Base-by-base conservation (phyloP, 164 flowering plant genomes). In the grape (Vitis vinifera) region DNA sequence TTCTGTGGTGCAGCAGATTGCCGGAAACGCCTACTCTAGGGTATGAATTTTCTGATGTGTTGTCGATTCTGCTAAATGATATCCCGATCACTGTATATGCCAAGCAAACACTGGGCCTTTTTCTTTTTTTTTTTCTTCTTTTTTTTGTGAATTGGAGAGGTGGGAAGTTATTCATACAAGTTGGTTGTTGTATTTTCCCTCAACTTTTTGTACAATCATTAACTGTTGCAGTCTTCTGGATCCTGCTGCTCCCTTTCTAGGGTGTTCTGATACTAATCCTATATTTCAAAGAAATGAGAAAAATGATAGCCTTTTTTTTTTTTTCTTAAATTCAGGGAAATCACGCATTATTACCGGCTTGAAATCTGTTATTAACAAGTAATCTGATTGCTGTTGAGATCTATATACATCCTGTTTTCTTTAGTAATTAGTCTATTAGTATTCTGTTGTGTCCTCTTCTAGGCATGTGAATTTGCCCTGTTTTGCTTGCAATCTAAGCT, bases 1-100 rank as follows among this genome's bases (percentile, higher is more conserved):
- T 82, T 74, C 53, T 92, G 99, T 74, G 97, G 99, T 62, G 90
- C 97, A 8, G 62, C 76, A 44, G 89, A 66, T 8, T 93, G 99
- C 63, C 75, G 94, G 53, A 87, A 86, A 74, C 91, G 97, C 15
- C 69, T 96, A 55, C 85, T 80, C 63, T 91, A 89, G 82, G 53
- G 37, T 29, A 8, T 55, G 27, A 37, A 66, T 15, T 9, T 48
- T 55, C 59, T 37, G 44, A 6, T 37, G 7, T 37, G 44, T 37
- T 37, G 0, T 6, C 44, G 4, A 37, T 37, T 37, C 44, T 37
- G 44, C 44, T 37, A 37, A 37, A 37, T 37, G 44, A 37, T 37
- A 37, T 37, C 7, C 7, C 44, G 7, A 6, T 37, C 44, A 37
- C 6, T 37, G 44, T 37, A 37, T 37, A 37, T 37, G 44, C 44